Evolutionary conservation across 306 rosid species (phyloP).

Genomic region (Dryas alaskensis): DNA sequence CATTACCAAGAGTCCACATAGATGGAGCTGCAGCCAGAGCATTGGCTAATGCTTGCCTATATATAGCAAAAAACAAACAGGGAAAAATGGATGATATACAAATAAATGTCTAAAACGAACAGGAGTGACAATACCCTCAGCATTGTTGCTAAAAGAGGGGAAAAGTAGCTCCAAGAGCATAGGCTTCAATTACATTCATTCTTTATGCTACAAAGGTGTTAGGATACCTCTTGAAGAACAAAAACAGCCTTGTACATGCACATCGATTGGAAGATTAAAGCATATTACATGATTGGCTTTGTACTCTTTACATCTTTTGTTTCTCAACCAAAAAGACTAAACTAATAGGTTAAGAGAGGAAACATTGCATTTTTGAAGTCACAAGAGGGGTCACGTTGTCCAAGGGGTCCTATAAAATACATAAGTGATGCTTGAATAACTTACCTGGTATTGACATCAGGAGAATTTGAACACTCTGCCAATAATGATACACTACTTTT

Average conservation of each 20-base stretch:
- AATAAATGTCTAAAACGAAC: neutral
- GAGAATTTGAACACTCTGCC: slow-evolving; percentile 90
- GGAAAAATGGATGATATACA: neutral
- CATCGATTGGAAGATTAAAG: slow-evolving; percentile 1
- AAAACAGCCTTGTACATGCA: slow-evolving; percentile 1
- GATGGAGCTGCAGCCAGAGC: slow-evolving; percentile 94
- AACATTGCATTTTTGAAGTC: neutral
- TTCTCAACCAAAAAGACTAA: neutral
- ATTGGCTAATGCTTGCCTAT: slow-evolving; percentile 77
- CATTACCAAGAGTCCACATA: slow-evolving; percentile 96
- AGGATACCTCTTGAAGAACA: neutral
- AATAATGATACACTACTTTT: slow-evolving; percentile 76
- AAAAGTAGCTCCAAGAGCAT: neutral
- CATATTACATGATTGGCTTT: slow-evolving; percentile 6
- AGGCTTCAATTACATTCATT: neutral
- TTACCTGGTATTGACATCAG: slow-evolving; percentile 84
- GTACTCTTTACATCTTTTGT: neutral
- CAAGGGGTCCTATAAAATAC: neutral
- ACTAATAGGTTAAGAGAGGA: neutral
- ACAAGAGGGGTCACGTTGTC: neutral
- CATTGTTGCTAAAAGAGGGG: neutral
- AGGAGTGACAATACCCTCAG: neutral
- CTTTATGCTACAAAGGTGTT: neutral
- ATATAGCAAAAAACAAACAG: slow-evolving; percentile 11
- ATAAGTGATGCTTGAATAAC: slow-evolving; percentile 13